Percentiles rank a stretch among this genome's conserved stretches.
phyloP scores from a whole-genome alignment of 2,329 filamentous ascomycete species.

The Aspergillus pseudoterreus region DNA sequence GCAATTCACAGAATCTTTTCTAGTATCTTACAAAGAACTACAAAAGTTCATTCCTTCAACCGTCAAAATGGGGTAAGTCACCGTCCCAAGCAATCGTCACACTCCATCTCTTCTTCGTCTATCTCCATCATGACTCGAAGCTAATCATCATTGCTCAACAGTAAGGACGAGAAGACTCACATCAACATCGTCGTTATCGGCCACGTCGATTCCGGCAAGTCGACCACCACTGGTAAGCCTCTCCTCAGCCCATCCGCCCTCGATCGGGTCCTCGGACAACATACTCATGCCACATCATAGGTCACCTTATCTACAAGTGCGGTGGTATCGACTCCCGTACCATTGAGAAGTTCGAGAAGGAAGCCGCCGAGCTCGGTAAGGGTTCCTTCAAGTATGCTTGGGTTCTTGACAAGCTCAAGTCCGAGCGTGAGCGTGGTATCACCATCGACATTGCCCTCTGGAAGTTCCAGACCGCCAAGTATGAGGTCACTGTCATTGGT shows the following conservation, averaged over 20 bases:
- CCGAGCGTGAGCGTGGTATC: slow-evolving; percentile 99
- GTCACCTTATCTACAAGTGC: slow-evolving; percentile 99
- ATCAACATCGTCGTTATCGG: slow-evolving; percentile 99
- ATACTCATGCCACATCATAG: slow-evolving; percentile 42
- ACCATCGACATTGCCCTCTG: slow-evolving; percentile 99
- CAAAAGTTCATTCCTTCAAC: slow-evolving; percentile 42
- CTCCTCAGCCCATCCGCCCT: slow-evolving; percentile 18
- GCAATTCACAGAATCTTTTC: slow-evolving; percentile 42
- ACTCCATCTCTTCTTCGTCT: not conserved
- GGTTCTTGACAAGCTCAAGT: slow-evolving; percentile 99
- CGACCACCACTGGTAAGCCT: slow-evolving; percentile 82
- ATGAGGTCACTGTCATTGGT: slow-evolving; percentile 97
- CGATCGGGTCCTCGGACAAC: slow-evolving; percentile 1
- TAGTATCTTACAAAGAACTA: slow-evolving; percentile 48
- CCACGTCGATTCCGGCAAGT: slow-evolving; percentile 99
- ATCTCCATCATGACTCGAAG: not conserved
- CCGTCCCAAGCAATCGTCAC: not conserved
- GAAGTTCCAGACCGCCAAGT: slow-evolving; percentile 99
- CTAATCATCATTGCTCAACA: slow-evolving; percentile 37
- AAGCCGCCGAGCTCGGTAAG: slow-evolving; percentile 99
- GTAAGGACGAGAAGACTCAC: slow-evolving; percentile 94
- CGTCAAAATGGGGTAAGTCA: slow-evolving; percentile 60
- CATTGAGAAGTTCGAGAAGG: slow-evolving; percentile 99
- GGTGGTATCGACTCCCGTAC: slow-evolving; percentile 99
- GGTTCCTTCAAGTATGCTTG: slow-evolving; percentile 99